A percentile compares a stretch with the other conserved stretches of the same genome.
phyloP scores from a whole-genome alignment of 164 flowering plant species.

The Magnolia kwangsiensis region DNA sequence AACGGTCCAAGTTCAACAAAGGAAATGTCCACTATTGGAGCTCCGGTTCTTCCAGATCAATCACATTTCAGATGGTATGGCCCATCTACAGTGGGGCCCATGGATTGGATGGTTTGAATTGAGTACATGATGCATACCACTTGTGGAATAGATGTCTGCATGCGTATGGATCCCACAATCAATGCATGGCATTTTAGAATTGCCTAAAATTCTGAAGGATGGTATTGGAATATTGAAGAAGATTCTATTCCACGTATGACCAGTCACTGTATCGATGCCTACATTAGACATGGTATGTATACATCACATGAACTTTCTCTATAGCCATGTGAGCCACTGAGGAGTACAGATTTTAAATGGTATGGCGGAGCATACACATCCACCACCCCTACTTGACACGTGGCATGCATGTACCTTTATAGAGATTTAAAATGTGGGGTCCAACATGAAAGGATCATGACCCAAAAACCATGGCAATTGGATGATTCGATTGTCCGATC shows the following conservation, averaged over 20 bases:
- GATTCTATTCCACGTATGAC: slow-evolving; percentile 36
- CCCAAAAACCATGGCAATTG: no score
- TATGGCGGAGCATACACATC: background rate
- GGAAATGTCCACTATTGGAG: background rate
- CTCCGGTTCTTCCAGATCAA: background rate
- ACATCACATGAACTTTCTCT: slow-evolving; percentile 27
- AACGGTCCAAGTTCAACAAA: no score
- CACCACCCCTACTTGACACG: background rate
- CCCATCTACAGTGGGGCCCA: background rate
- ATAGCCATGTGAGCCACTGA: slow-evolving; percentile 28
- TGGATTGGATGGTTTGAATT: background rate
- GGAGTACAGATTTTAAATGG: background rate
- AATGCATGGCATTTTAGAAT: background rate
- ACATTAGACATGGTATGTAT: slow-evolving; percentile 1
- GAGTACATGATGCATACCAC: background rate
- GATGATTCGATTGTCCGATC: no score
- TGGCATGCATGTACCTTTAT: no score
- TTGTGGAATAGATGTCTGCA: background rate
- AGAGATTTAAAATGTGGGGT: no score
- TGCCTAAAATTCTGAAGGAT: background rate
- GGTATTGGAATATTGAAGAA: slow-evolving; percentile 18
- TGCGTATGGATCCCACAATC: background rate
- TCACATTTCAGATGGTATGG: background rate
- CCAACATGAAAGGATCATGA: no score
- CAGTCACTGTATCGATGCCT: slow-evolving; percentile 4